Conservation (phyloP, 2,329 filamentous ascomycete genomes). For the Fonsecaea nubica region DNA sequence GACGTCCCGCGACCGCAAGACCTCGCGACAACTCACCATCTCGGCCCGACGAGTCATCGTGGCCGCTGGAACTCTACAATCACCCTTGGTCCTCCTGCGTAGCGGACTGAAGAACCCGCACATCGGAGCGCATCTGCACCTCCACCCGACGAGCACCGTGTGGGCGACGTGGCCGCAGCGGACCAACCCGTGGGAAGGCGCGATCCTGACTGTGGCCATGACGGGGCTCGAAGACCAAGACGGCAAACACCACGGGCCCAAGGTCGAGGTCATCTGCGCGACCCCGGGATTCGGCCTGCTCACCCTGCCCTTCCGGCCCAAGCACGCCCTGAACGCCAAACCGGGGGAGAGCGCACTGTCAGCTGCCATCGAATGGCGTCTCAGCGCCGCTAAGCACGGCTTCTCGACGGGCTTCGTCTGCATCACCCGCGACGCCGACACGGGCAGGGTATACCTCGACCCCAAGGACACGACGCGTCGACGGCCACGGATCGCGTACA, state of each 20-base stretch:
- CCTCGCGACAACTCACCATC: slow-evolving; percentile 70
- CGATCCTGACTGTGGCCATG: slow-evolving; percentile 79
- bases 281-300: slow-evolving; percentile 27
- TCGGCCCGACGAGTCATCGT: slow-evolving; percentile 81
- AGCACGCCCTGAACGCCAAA: neutral
- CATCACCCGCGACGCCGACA: slow-evolving; percentile 76
- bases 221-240: slow-evolving; percentile 82
- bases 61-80: slow-evolving; percentile 77
- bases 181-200: slow-evolving; percentile 58
- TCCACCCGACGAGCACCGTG: slow-evolving; percentile 69
- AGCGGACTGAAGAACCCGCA: slow-evolving; percentile 83
- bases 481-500: slow-evolving; percentile 71
- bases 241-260: slow-evolving; percentile 77
- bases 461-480: slow-evolving; percentile 73
- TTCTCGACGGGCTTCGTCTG: slow-evolving; percentile 76
- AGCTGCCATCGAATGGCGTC: slow-evolving; percentile 72
- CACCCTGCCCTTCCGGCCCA: slow-evolving; percentile 63
- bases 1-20: slow-evolving; percentile 70
- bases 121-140: slow-evolving; percentile 79
- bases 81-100: slow-evolving; percentile 74
- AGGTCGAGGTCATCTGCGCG: slow-evolving; percentile 70
- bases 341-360: slow-evolving; percentile 4
- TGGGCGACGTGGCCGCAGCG: slow-evolving; percentile 35
- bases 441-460: slow-evolving; percentile 76
- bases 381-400: slow-evolving; percentile 70